Base-by-base conservation (phyloP, 2,329 filamentous ascomycete genomes). In the Juglanconis sp. region DNA sequence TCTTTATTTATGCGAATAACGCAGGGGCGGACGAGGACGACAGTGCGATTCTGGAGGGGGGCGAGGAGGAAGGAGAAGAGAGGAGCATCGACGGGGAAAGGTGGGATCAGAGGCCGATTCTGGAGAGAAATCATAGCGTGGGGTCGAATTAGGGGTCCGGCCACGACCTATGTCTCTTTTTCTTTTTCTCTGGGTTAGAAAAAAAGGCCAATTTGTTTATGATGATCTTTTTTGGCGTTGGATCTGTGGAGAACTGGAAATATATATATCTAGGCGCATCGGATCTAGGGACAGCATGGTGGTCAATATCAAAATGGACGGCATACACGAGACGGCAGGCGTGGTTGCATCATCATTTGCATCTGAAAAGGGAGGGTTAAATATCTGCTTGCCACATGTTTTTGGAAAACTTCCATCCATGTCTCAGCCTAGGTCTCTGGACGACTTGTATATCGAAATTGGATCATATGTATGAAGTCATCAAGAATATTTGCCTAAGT, bases 1-100 rank as follows among this genome's bases (percentile, higher is more conserved):
- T 96, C 71, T 97, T 96, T 72, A 73, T 96, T 70, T 98, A 98
- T 73, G 74, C 76, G 2, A 36, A 52, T 3, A 47, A 47, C 11
- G 79, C 78, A 3, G 73, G 76, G 5, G 68, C 72, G 5, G 63
- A 65, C 13, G 65, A 70, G 15, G 65, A 64, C 5, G 66, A 65
- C 0, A 69, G 71, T 3, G 65, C 66, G 3, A 65, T 68, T 5
- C 68, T 71, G 40, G 68, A 64, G 5, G 61, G 67, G 15, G 71
- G 74, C 15, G 71, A 74, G 7, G 68, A 70, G 1, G 67, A 68
- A 36, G 48, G 32, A 32, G 71, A 68, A 13, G 68, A 67, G 17
- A 64, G 65, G 40, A 71, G 68, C 55, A 69, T 72, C 15, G 69
- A 70, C 4, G 67, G 65, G 5, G 68, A 72, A 15, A 59, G 65